A percentile compares a stretch with the other conserved stretches of the same genome.
Conservation (phyloP, 2,329 filamentous ascomycete species). For the Amesomyces nigricolor region DNA sequence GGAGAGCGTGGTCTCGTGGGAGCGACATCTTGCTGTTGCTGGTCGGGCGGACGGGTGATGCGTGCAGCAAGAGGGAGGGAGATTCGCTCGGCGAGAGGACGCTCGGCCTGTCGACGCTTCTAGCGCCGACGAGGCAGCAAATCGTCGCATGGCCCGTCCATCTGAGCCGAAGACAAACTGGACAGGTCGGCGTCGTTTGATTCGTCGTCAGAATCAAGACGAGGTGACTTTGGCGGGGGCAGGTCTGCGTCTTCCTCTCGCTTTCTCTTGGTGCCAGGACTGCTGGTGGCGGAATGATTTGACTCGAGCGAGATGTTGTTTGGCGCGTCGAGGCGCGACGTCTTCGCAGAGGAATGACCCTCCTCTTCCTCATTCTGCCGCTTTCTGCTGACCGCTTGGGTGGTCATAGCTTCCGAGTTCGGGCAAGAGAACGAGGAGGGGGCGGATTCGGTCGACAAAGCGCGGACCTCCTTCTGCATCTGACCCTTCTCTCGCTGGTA, state of each 20-base stretch:
- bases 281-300: too few species aligned
- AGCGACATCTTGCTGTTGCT: not conserved
- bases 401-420: not conserved
- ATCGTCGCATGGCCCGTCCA: slow-evolving; percentile 15
- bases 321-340: not conserved
- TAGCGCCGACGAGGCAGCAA: not conserved
- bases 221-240: too few species aligned
- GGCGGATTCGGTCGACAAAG: not conserved
- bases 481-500: slow-evolving; percentile 1
- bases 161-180: slow-evolving; percentile 1
- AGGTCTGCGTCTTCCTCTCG: too few species aligned
- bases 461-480: not conserved
- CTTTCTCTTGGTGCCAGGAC: too few species aligned
- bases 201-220: not conserved
- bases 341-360: not conserved
- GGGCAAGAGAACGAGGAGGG: not conserved
- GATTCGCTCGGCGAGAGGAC: slow-evolving; percentile 4
- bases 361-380: not conserved
- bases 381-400: not conserved
- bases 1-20: not conserved
- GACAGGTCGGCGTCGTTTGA: not conserved
- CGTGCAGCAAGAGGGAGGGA: not conserved
- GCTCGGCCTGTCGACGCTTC: not conserved
- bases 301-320: too few species aligned
- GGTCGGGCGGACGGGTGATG: not conserved